Evolutionary conservation across 108 stramenopile species (phyloP), one percentile per base, ranked within the genome.

Genomic region (Skeletonema menzelii): DNA sequence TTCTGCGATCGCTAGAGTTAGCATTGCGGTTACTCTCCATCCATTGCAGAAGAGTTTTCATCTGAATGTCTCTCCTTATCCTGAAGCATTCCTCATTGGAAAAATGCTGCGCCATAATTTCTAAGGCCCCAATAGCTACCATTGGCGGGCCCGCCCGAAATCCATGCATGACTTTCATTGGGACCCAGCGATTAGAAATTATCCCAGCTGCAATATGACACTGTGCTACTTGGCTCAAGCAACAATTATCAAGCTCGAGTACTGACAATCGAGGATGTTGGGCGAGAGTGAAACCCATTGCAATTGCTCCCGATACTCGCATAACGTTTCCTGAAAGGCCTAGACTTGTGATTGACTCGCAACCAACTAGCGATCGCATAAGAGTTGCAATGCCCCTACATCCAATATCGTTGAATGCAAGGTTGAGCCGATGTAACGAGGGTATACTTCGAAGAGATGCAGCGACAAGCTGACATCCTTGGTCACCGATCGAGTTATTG

Each of bases 191-290:
- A 75, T 95, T 95, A 27, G 90, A 91, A 47, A 92, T 91, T 13
- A 93, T 90, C 24, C 94, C 94, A 15, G 94, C 90, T 5, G 87
- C 86, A 10, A 95, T 88, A 64, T 95, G 91, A 69, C 94, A 95
- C 64, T 95, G 94, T 12, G 90, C 89, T 26, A 88, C 90, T 82
- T 95, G 91, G 61, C 88, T 91, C 11, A 93, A 76, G 65, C 95
- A 91, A 73, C 95, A 95, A 65, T 95, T 93, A 73, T 92, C 88
- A 3, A 93, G 70, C 60, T 92, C 88, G 12, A 93, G 82, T 31
- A 84, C 82, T 65, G 88, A 89, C 56, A 93, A 70, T 35, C 92
- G 86, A 27, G 92, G 92, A 70, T 95, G 95, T 59, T 92, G 89
- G 5, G 94, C 87, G 11, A 95, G 75, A 4, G 86, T 85, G 61